phyloP scores from a whole-genome alignment of 345 rosid genomes.

The Angophora floribunda region DNA sequence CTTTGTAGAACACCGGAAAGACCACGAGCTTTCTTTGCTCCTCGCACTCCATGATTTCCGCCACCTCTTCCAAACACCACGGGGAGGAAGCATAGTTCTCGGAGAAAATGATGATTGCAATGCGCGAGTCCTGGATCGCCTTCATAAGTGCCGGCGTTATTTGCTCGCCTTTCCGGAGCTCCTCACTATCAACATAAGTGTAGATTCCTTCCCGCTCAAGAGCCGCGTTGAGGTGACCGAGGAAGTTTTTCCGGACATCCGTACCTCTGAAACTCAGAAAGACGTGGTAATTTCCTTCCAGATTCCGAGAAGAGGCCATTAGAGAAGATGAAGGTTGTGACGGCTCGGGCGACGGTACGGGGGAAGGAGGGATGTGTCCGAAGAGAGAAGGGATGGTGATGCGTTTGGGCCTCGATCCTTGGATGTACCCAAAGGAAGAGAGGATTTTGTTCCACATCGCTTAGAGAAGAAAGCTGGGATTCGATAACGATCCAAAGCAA shows the following conservation, averaged over 20 bases:
- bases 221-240: neutral
- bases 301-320: neutral
- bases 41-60: neutral
- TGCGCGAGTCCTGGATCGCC: neutral
- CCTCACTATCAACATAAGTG: neutral
- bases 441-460: too few relatives aligned
- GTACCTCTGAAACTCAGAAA: neutral
- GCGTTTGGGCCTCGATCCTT: too few relatives aligned
- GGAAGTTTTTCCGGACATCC: neutral
- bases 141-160: fast-evolving
- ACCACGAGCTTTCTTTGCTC: neutral
- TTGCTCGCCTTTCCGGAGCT: fast-evolving
- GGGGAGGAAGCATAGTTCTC: neutral
- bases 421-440: too few relatives aligned
- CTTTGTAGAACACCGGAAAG: neutral
- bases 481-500: too few relatives aligned
- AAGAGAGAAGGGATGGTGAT: too few relatives aligned
- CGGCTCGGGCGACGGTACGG: too few relatives aligned
- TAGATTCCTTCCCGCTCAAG: neutral
- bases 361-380: too few relatives aligned
- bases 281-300: neutral
- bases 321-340: neutral
- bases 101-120: neutral
- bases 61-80: neutral
- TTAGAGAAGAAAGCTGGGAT: too few relatives aligned